Percentiles rank a stretch among this genome's conserved stretches.
These are phyloP conservation scores for Usnea hakonensis DNA, from an alignment of 495 filamentous ascomycete species.

Conservation along the genomic window DNA sequence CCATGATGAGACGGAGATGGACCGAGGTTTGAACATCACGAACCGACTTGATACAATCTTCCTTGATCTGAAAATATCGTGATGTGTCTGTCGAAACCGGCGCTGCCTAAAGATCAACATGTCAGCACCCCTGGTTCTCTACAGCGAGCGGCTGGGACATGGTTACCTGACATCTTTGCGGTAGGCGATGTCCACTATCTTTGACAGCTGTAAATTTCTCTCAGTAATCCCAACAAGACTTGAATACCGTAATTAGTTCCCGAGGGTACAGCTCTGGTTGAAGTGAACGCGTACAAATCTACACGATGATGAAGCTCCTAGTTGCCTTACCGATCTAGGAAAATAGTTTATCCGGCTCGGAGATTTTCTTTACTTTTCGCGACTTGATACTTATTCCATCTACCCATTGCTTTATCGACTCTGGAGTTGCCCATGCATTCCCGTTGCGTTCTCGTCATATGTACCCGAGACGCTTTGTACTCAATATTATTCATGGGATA, in stretches of 20 bases:
- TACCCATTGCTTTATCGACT: background rate
- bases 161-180: slow-evolving; percentile 14
- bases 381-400: background rate
- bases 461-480: background rate
- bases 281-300: background rate
- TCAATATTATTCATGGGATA: background rate
- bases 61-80: slow-evolving; percentile 99
- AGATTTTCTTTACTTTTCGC: no score
- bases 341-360: slow-evolving; percentile 6
- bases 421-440: background rate
- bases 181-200: background rate
- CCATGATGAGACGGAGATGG: background rate
- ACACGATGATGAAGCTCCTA: slow-evolving; percentile 10
- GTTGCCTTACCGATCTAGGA: background rate
- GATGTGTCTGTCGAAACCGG: slow-evolving; percentile 95
- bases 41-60: slow-evolving; percentile 98
- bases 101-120: slow-evolving; percentile 59
- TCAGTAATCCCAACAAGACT: background rate
- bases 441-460: background rate
- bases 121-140: background rate
- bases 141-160: background rate
- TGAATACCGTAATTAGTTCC: background rate
- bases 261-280: background rate
- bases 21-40: slow-evolving; percentile 31
- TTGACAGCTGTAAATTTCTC: background rate